A percentile compares a stretch with the other conserved stretches of the same genome.
Evolutionary conservation across 108 stramenopile genomes (phyloP).

Genomic region (Nitzschia putrida): DNA sequence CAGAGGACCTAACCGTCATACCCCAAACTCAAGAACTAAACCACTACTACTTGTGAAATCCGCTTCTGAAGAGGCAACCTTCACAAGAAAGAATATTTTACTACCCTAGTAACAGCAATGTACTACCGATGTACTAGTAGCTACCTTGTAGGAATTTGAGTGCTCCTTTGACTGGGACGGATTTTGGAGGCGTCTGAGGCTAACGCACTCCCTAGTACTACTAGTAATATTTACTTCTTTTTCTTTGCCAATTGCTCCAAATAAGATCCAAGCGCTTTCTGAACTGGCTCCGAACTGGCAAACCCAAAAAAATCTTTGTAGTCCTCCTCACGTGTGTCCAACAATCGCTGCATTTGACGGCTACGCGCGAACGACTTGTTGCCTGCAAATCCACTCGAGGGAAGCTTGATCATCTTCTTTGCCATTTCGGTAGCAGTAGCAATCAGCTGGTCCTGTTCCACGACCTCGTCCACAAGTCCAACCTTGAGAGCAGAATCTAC

Average conservation of each 20-base stretch:
- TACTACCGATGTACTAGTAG: too few relatives aligned
- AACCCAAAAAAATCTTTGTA: slow-evolving; percentile 64
- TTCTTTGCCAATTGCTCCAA: slow-evolving; percentile 54
- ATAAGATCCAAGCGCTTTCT: slow-evolving; percentile 58
- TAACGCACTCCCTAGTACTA: too few relatives aligned
- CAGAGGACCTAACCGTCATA: too few relatives aligned
- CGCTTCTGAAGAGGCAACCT: too few relatives aligned
- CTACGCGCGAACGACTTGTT: slow-evolving; percentile 65
- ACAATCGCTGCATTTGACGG: slow-evolving; percentile 47
- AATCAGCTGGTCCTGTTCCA: slow-evolving; percentile 34
- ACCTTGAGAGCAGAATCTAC: slow-evolving; percentile 60
- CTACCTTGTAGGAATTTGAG: too few relatives aligned
- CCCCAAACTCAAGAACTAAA: too few relatives aligned
- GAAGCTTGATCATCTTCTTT: slow-evolving; percentile 55
- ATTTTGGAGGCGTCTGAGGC: too few relatives aligned
- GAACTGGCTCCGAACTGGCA: slow-evolving; percentile 60
- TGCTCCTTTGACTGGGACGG: too few relatives aligned
- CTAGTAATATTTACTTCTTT: slow-evolving; percentile 18
- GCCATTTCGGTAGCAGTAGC: slow-evolving; percentile 42
- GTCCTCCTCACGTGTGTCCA: slow-evolving; percentile 57
- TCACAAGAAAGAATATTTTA: too few relatives aligned
- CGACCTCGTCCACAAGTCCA: slow-evolving; percentile 77
- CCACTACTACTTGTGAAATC: too few relatives aligned
- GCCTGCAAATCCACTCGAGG: slow-evolving; percentile 55
- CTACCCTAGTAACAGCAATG: too few relatives aligned